Percentiles rank a stretch among this genome's conserved stretches.
Conservation (phyloP, 208 protist genomes). For the Sergeia podlipaevii region DNA sequence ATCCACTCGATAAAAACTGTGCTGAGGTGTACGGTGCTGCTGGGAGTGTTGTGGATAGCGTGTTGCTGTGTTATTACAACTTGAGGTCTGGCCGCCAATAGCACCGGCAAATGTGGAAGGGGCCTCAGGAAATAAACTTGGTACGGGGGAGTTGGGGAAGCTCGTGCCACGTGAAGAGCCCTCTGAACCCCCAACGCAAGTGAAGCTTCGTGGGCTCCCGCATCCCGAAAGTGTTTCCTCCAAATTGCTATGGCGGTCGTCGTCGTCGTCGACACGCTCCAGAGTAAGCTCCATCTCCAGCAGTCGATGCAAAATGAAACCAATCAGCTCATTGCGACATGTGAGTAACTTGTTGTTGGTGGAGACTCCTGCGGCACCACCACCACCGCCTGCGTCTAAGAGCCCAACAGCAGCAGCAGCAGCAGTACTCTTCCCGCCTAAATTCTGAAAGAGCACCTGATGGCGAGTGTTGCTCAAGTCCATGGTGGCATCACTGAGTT, state of each 20-base stretch:
- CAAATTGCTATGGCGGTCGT: neutral
- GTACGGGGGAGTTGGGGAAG: no score
- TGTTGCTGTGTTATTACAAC: no score
- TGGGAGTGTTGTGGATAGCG: no score
- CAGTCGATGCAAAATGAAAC: slow-evolving; percentile 53
- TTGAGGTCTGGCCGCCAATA: neutral
- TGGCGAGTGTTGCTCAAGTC: no score
- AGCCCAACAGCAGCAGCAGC: neutral
- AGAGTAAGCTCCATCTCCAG: slow-evolving; percentile 64
- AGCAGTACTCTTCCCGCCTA: neutral
- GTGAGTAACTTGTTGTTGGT: slow-evolving; percentile 65
- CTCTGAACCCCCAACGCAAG: no score
- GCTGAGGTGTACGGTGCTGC: no score
- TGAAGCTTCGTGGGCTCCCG: no score
- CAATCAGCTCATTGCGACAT: slow-evolving; percentile 62
- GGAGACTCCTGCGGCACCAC: neutral
- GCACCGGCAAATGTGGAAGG: neutral
- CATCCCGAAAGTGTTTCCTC: no score
- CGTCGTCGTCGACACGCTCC: slow-evolving; percentile 26
- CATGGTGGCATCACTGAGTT: no score
- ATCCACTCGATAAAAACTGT: no score
- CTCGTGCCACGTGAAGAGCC: no score
- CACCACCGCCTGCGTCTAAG: neutral
- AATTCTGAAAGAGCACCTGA: neutral
- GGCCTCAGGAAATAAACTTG: no score